Conservation (phyloP, 2,329 filamentous ascomycete species). For the Apiospora sp. region DNA sequence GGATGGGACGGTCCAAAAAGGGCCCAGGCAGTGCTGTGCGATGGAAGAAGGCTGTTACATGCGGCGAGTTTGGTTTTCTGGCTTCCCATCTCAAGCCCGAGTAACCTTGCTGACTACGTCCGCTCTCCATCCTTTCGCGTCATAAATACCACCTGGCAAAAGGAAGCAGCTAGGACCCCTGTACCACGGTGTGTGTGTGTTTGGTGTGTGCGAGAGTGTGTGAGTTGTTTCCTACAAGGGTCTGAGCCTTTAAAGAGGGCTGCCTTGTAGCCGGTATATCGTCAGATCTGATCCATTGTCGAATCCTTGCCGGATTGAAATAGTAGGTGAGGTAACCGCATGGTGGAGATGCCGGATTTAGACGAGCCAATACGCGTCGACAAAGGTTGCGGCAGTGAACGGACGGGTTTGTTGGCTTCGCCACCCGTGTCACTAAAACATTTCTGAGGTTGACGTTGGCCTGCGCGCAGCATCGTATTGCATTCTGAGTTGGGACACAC, state of each 20-base stretch:
- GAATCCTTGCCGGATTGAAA: slow-evolving; percentile 8
- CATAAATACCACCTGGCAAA: slow-evolving; percentile 5
- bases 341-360: slow-evolving; percentile 12
- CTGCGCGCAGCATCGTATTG: slow-evolving; percentile 2
- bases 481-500: not conserved
- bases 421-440: slow-evolving; percentile 21
- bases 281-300: slow-evolving; percentile 12
- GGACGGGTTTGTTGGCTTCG: slow-evolving; percentile 18
- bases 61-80: not conserved
- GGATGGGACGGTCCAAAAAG: not conserved
- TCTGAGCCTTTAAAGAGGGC: slow-evolving; percentile 5
- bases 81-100: not conserved
- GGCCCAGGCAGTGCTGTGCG: not conserved
- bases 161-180: not conserved
- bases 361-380: slow-evolving; percentile 6
- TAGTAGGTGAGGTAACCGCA: slow-evolving; percentile 12
- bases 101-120: slow-evolving; percentile 10
- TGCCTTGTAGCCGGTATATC: not conserved
- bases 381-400: slow-evolving; percentile 14
- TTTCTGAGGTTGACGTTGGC: slow-evolving; percentile 8
- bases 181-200: not conserved
- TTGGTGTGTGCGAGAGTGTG: too few species aligned
- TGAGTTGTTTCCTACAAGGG: slow-evolving; percentile 8
- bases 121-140: not conserved
- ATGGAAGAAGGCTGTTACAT: slow-evolving; percentile 12